phyloP scores from a whole-genome alignment of 176 grass and related monocot genomes.

The Metroxylon sagu region DNA sequence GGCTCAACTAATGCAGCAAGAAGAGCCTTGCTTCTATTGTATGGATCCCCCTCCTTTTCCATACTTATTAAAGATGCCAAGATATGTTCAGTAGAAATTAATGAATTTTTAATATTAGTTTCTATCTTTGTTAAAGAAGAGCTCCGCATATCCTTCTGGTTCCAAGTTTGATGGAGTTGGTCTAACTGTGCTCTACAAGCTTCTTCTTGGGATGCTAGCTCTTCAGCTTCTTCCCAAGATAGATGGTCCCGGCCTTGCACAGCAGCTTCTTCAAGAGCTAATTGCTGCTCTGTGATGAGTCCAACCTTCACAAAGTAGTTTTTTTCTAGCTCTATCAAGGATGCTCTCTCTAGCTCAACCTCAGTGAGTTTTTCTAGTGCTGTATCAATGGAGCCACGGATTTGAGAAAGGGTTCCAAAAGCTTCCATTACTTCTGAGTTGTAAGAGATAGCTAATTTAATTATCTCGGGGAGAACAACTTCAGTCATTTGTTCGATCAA shows the following conservation, averaged over 20 bases:
- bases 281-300: slow-evolving; percentile 65
- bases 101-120: slow-evolving; percentile 53
- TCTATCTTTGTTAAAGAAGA: slow-evolving; percentile 75
- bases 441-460: slow-evolving; percentile 58
- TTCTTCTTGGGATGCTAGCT: slow-evolving; percentile 93
- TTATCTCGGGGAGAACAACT: slow-evolving; percentile 70
- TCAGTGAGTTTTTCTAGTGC: slow-evolving; percentile 65
- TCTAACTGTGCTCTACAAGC: slow-evolving; percentile 80
- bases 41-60: slow-evolving; percentile 54
- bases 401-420: slow-evolving; percentile 66
- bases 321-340: slow-evolving; percentile 70
- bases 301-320: slow-evolving; percentile 85
- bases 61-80: slow-evolving; percentile 53
- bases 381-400: slow-evolving; percentile 72
- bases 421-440: slow-evolving; percentile 81
- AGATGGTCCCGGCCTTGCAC: slow-evolving; percentile 72
- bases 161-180: slow-evolving; percentile 81
- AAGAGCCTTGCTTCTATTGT: slow-evolving; percentile 55
- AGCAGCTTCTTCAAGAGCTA: slow-evolving; percentile 85
- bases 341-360: slow-evolving; percentile 80
- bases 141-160: slow-evolving; percentile 68
- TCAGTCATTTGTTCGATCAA: slow-evolving; percentile 88
- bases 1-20: slow-evolving; percentile 65
- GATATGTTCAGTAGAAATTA: slow-evolving; percentile 65
- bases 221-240: slow-evolving; percentile 99